Base-by-base conservation (phyloP, 345 rosid species). In the Populus nigra region DNA sequence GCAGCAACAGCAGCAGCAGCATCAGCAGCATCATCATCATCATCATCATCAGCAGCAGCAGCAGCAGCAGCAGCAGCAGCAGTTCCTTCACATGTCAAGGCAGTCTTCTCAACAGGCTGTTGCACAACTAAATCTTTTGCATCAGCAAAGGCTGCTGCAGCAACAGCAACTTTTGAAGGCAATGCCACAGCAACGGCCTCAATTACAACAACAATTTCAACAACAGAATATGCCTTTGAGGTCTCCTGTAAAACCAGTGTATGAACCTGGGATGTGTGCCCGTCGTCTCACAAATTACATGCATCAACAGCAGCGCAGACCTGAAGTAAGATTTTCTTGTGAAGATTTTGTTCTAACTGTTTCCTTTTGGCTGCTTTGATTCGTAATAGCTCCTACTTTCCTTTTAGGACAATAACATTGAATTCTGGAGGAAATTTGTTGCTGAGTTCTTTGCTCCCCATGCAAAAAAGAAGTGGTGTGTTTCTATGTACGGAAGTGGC, bases 401-500 rank as follows among this genome's bases (percentile, higher is more conserved):
- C 73, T 50, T 86, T 84, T 81, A 96, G 99, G 99, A 96, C 86
- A 96, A 96, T 82, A 93, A 89, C 73, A 93, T 96, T 78, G 98
- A 96, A 61, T 96, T 93, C 79, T 96, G 99, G 99, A 96, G 99
- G 81, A 96, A 89, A 83, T 96, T 91, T 85, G 99, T 96, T 55
- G 82, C 92, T 0, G 98, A 96, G 80, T 96, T 84, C 85, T 96
- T 88, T 87, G 97, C 98, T 83, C 97, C 97, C 31, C 85, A 90
- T 81, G 98, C 98, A 47, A 96, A 89, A 83, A 96, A 96, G 86
- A 93, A 91, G 85, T 93, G 97, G 99, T 96, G 99, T 73, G 99
- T 96, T 81, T 96, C 97, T n/a, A 87, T 96, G 97, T 96, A 96
- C 74, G 98, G 99, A 87, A 92, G 89, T 90, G 97, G 97, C 78